phyloP scores from a whole-genome alignment of 139 green algal genomes.

The Dunaliella primolecta region DNA sequence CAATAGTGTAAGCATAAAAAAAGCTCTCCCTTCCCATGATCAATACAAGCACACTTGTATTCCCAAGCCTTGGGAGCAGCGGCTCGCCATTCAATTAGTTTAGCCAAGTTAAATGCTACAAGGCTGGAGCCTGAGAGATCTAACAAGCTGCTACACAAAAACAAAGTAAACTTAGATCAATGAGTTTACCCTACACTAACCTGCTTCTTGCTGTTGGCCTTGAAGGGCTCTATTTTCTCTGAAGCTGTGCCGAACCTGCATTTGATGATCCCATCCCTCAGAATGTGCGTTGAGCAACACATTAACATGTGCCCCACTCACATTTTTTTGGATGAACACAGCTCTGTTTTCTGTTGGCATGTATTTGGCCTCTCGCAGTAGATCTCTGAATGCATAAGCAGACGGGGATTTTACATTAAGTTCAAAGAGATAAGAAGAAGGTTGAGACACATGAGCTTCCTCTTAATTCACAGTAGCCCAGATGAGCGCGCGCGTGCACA shows the following conservation, averaged over 20 bases:
- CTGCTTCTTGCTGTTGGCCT: neutral
- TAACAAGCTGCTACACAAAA: neutral
- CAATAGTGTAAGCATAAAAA: no score
- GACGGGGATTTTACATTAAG: no score
- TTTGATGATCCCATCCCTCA: no score
- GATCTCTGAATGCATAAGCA: neutral
- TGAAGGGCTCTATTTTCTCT: neutral
- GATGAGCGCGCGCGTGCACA: no score
- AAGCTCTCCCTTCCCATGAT: no score
- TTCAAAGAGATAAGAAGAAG: no score
- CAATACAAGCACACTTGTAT: neutral
- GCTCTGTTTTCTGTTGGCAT: conserved; percentile 11
- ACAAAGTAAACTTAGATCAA: no score
- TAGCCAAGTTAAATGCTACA: neutral
- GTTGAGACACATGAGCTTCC: no score
- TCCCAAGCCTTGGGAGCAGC: neutral
- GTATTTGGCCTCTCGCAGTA: conserved; percentile 12
- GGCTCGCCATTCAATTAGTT: neutral
- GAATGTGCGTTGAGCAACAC: neutral
- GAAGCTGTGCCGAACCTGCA: neutral
- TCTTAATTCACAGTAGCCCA: no score
- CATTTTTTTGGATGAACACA: conserved; percentile 5
- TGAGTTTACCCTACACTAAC: no score
- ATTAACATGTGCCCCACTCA: neutral
- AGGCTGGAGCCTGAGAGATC: neutral